Conservation (phyloP, 495 filamentous ascomycete species). For the Articulospora tetracladia region DNA sequence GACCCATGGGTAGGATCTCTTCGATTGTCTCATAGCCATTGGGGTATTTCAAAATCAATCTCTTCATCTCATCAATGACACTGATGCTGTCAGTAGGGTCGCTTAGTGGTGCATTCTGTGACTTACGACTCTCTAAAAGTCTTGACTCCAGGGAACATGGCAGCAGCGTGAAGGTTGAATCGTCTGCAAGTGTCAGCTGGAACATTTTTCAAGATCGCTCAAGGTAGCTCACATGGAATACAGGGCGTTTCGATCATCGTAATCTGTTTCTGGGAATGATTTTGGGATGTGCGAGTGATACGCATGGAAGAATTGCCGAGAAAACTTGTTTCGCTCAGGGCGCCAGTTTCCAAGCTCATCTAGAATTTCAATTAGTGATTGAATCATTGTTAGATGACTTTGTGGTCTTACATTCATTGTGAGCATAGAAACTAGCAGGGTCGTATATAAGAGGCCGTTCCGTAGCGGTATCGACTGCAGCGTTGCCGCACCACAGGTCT, state of each 20-base stretch:
- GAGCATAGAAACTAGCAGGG: slow-evolving; percentile 41
- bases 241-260: too few relatives aligned
- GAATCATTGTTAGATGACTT: neutral
- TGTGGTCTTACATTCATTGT: slow-evolving; percentile 37
- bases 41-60: slow-evolving; percentile 8
- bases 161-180: slow-evolving; percentile 1
- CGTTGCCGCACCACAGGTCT: slow-evolving; percentile 35
- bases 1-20: too few relatives aligned
- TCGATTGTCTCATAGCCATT: slow-evolving; percentile 7
- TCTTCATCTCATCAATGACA: slow-evolving; percentile 10
- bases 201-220: too few relatives aligned
- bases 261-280: slow-evolving; percentile 26
- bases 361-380: slow-evolving; percentile 1
- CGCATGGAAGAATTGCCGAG: slow-evolving; percentile 14
- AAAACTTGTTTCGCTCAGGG: slow-evolving; percentile 12
- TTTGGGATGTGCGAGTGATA: slow-evolving; percentile 23
- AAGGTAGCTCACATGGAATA: too few relatives aligned
- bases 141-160: neutral
- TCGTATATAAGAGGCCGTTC: slow-evolving; percentile 41
- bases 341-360: slow-evolving; percentile 13
- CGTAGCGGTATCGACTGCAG: slow-evolving; percentile 31
- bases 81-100: neutral
- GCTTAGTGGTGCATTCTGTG: neutral
- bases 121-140: slow-evolving; percentile 1
- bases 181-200: slow-evolving; percentile 25